phyloP scores from a whole-genome alignment of 169 alveolate genomes.

The Eimeria necatrix region DNA sequence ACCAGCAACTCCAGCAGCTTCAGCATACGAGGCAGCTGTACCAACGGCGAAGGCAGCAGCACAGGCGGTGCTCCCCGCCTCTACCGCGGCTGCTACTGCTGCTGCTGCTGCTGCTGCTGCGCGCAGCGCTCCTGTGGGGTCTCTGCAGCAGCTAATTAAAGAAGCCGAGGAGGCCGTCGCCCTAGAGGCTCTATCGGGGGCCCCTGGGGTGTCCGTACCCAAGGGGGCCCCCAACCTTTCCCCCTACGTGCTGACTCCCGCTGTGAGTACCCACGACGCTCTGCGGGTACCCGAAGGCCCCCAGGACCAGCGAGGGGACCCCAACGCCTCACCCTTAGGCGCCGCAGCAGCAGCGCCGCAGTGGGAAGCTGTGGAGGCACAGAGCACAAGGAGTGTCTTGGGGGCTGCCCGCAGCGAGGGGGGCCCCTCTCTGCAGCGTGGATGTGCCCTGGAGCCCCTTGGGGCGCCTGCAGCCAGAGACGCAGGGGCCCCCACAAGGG shows the following conservation, averaged over 20 bases:
- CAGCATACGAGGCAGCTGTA: neutral
- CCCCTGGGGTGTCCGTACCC: neutral
- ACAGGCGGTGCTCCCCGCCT: neutral
- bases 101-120: constrained; percentile 1
- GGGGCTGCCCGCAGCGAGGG: neutral
- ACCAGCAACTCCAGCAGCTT: neutral
- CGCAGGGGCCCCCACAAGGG: neutral
- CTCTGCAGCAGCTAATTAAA: neutral
- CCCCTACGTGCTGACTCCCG: too few species aligned
- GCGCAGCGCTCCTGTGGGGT: neutral
- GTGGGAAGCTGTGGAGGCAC: neutral
- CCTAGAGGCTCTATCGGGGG: neutral
- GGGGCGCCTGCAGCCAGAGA: neutral
- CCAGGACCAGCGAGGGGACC: neutral
- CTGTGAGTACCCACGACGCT: too few species aligned
- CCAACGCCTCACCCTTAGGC: neutral
- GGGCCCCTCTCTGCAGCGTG: neutral
- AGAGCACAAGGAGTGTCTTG: neutral
- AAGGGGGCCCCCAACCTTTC: neutral
- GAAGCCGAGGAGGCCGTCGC: constrained; percentile 14
- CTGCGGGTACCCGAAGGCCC: neutral
- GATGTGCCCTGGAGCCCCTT: neutral
- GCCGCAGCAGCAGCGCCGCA: neutral
- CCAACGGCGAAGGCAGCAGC: constrained; percentile 13
- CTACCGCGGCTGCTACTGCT: neutral